Percentiles rank a stretch among this genome's conserved stretches.
phyloP scores from a whole-genome alignment of 805 yeast genomes.

The Kuraishia floccosa region DNA sequence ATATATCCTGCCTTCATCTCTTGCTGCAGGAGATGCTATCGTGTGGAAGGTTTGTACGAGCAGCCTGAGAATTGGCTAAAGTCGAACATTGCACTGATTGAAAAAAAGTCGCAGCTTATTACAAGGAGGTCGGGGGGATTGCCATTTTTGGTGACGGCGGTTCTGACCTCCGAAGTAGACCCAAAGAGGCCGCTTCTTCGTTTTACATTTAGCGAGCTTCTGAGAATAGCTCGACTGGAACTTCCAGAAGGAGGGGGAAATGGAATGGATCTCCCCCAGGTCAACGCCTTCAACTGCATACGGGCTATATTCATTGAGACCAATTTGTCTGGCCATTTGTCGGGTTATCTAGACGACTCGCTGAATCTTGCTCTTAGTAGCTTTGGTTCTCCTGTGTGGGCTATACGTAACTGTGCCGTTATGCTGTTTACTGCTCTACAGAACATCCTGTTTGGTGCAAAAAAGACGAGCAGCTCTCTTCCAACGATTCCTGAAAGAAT shows the following conservation, averaged over 20 bases:
- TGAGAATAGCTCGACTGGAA: conserved; percentile 43
- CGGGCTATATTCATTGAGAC: conserved; percentile 67
- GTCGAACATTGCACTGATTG: conserved; percentile 39
- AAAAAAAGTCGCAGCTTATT: conserved; percentile 52
- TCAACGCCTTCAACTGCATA: conserved; percentile 85
- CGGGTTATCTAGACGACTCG: conserved; percentile 42
- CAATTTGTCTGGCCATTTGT: conserved; percentile 40
- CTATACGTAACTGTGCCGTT: conserved; percentile 82
- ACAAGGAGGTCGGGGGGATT: conserved; percentile 91
- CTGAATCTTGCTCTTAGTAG: conserved; percentile 48
- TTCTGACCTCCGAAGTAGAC: conserved; percentile 39
- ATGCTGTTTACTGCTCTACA: conserved; percentile 87
- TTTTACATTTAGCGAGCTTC: conserved; percentile 37
- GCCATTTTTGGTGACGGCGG: conserved; percentile 69
- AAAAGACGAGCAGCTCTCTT: conserved; percentile 25
- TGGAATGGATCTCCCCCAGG: conserved; percentile 76
- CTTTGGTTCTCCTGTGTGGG: conserved; percentile 67
- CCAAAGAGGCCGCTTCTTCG: conserved; percentile 27
- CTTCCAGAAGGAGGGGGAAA: conserved; percentile 30
- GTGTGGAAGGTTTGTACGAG: conserved; percentile 15
- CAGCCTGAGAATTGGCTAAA: conserved; percentile 49
- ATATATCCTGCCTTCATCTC: conserved; percentile 72
- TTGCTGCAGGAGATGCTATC: conserved; percentile 47
- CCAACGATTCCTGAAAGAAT: conserved; percentile 40
- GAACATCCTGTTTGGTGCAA: conserved; percentile 65